A percentile compares a stretch with the other conserved stretches of the same genome.
These are phyloP conservation scores for Malus sieversii DNA, from an alignment of 306 rosid species.

Conservation along the genomic window DNA sequence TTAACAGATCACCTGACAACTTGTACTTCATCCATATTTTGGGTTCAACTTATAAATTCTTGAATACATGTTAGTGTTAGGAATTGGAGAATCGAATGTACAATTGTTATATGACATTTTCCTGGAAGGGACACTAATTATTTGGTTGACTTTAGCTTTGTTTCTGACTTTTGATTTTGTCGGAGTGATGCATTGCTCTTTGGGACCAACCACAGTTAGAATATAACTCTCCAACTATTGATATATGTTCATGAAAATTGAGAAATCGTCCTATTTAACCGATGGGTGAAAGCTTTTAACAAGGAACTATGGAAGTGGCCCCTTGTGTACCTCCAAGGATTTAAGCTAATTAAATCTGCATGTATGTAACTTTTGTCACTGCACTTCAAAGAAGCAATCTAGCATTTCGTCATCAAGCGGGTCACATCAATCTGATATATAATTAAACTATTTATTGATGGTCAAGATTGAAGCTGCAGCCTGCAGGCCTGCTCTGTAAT, in stretches of 20 bases:
- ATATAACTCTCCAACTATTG: background rate
- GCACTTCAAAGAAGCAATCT: background rate
- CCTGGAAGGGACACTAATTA: too few relatives aligned
- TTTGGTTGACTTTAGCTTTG: background rate
- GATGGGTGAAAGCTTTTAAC: background rate
- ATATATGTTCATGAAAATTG: background rate
- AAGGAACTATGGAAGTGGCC: too few relatives aligned
- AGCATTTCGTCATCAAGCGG: background rate
- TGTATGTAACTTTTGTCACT: too few relatives aligned
- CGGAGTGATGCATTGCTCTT: background rate
- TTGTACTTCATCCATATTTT: too few relatives aligned
- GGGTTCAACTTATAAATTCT: too few relatives aligned
- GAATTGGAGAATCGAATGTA: too few relatives aligned
- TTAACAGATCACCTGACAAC: too few relatives aligned
- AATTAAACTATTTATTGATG: background rate
- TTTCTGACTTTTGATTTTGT: background rate
- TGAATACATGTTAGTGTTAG: too few relatives aligned
- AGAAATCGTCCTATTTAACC: background rate
- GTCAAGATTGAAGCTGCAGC: slow-evolving; percentile 5
- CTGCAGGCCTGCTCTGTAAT: background rate
- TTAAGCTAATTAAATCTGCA: too few relatives aligned
- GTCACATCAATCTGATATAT: background rate
- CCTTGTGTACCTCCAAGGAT: too few relatives aligned
- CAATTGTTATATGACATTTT: too few relatives aligned
- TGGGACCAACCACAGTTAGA: background rate